Evolutionary conservation across 2,329 filamentous ascomycete species (phyloP).

Genomic region (Fusarium sp.): DNA sequence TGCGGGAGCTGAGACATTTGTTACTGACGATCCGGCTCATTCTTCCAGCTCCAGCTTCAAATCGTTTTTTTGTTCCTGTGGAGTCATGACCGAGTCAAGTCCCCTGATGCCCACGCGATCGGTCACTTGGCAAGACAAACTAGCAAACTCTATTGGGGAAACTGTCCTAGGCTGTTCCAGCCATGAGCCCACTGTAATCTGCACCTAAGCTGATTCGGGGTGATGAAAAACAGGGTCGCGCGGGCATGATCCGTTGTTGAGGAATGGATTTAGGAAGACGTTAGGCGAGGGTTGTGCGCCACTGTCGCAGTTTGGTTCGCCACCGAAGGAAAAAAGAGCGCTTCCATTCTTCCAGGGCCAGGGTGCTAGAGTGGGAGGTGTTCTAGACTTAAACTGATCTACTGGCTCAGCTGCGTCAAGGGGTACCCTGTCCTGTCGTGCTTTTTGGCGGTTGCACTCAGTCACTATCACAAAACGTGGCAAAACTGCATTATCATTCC

Average conservation of each 20-base stretch:
- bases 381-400: neutral
- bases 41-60: neutral
- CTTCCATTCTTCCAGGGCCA: neutral
- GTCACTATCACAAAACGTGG: constrained; percentile 4
- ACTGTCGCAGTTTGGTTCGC: neutral
- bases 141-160: constrained; percentile 20
- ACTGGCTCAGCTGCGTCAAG: neutral
- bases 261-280: constrained; percentile 17
- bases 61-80: neutral
- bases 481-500: constrained; percentile 4
- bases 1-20: constrained; percentile 3
- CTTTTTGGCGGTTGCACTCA: too few relatives aligned
- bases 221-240: neutral
- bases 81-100: constrained; percentile 26
- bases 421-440: neutral
- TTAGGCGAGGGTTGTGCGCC: neutral
- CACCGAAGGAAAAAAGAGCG: constrained; percentile 6
- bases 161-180: too few relatives aligned
- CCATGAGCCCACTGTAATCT: neutral
- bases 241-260: neutral
- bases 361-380: neutral
- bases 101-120: constrained; percentile 26
- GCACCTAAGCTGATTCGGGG: neutral
- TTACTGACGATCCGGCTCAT: constrained; percentile 1
- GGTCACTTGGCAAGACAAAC: constrained; percentile 7